Evolutionary conservation across 352 stramenopile genomes (phyloP).

Genomic region (Elongisporangium anandrum): DNA sequence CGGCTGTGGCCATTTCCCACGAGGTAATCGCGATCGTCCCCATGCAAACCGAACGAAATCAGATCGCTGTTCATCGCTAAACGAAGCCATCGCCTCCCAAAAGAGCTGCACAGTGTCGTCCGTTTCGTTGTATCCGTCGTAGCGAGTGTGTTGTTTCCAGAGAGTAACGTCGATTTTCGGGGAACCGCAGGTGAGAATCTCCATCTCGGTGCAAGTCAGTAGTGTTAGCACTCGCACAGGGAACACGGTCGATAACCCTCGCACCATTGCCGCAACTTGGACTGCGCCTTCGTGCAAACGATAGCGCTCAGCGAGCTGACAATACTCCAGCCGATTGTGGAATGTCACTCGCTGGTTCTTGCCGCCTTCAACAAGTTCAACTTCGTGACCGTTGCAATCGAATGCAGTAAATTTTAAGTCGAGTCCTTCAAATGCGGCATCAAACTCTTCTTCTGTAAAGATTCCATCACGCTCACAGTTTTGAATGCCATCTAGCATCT

Average conservation of each 20-base stretch:
- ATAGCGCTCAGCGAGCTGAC: slow-evolving; percentile 66
- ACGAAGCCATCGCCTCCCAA: slow-evolving; percentile 86
- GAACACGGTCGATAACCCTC: slow-evolving; percentile 82
- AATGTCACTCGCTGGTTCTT: slow-evolving; percentile 68
- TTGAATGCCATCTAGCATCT: slow-evolving; percentile 86
- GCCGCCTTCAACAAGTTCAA: slow-evolving; percentile 80
- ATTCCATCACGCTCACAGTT: slow-evolving; percentile 83
- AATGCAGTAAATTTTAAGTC: slow-evolving; percentile 80
- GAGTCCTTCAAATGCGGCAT: slow-evolving; percentile 68
- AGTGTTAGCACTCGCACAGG: slow-evolving; percentile 84
- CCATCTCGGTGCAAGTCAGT: slow-evolving; percentile 88
- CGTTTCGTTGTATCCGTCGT: slow-evolving; percentile 85
- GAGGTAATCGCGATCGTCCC: slow-evolving; percentile 89
- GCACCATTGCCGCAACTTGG: slow-evolving; percentile 72
- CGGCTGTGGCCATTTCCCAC: slow-evolving; percentile 82
- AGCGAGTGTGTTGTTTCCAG: slow-evolving; percentile 82
- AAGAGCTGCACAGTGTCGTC: slow-evolving; percentile 86
- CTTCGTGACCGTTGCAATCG: slow-evolving; percentile 77
- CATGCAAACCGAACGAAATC: slow-evolving; percentile 94
- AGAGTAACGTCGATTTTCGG: slow-evolving; percentile 89
- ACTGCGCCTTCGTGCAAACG: slow-evolving; percentile 72
- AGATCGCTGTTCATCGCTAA: slow-evolving; percentile 85
- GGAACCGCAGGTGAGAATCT: slow-evolving; percentile 88
- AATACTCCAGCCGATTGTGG: slow-evolving; percentile 84
- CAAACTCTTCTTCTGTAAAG: slow-evolving; percentile 72